Evolutionary conservation across 495 filamentous ascomycete genomes (phyloP).

Genomic region (Penicillium salamii): DNA sequence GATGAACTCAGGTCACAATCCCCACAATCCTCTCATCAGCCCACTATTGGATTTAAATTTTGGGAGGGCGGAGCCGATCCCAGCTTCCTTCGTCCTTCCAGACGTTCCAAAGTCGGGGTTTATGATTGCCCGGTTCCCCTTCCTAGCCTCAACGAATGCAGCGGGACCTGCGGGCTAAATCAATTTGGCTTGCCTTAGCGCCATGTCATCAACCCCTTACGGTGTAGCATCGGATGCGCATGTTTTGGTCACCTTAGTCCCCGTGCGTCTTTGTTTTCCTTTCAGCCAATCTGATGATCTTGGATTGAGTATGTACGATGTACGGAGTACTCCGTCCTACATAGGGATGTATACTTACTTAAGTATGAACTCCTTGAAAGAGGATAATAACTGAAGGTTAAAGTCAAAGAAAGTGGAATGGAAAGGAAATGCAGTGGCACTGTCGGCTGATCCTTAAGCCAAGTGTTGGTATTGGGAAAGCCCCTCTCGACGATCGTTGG

Average conservation of each 20-base stretch:
- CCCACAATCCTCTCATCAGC: background rate
- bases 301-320: no score
- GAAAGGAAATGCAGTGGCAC: background rate
- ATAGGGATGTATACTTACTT: no score
- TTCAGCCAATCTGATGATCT: background rate
- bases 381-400: no score
- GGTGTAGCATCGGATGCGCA: conserved; percentile 23
- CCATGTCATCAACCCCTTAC: conserved; percentile 28
- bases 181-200: conserved; percentile 28
- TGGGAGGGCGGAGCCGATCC: conserved; percentile 13
- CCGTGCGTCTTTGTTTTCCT: conserved; percentile 7
- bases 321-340: no score
- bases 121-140: conserved; percentile 16
- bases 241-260: conserved; percentile 9
- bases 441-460: background rate
- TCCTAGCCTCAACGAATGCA: conserved; percentile 17
- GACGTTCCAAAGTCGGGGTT: conserved; percentile 19
- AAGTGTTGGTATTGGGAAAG: background rate
- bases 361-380: no score
- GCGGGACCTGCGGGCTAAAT: conserved; percentile 23
- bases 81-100: conserved; percentile 28
- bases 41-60: conserved; percentile 3
- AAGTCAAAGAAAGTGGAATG: no score
- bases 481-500: conserved; percentile 4
- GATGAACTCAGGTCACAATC: conserved; percentile 7